phyloP scores from a whole-genome alignment of 2,329 filamentous ascomycete species.

The Dichotomopilus funicola region DNA sequence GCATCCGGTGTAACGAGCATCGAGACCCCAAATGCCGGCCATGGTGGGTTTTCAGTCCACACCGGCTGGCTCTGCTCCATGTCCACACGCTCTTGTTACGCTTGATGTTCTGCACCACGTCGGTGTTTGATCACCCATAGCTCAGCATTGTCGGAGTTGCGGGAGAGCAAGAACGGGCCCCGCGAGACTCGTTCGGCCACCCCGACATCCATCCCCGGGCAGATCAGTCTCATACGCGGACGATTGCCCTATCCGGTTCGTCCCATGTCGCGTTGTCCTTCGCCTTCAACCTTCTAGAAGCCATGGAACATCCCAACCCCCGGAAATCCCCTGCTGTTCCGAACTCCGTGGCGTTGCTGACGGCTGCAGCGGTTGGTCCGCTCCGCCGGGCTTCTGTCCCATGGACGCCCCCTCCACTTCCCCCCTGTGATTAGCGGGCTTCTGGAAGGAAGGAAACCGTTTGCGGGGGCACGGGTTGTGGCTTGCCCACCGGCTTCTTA shows the following conservation, averaged over 20 bases:
- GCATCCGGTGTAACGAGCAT: neutral
- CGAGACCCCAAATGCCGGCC: neutral
- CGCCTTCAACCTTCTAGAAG: slow-evolving; percentile 11
- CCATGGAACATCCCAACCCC: slow-evolving; percentile 10
- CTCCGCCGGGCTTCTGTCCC: slow-evolving; percentile 13
- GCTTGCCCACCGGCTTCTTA: too few species aligned
- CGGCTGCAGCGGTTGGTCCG: slow-evolving; percentile 17
- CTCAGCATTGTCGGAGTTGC: neutral
- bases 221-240: slow-evolving; percentile 22
- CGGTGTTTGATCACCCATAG: slow-evolving; percentile 3
- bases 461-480: too few species aligned
- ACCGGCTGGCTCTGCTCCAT: neutral
- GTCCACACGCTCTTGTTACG: neutral
- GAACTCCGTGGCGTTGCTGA: slow-evolving; percentile 9
- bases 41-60: neutral
- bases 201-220: slow-evolving; percentile 6
- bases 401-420: neutral
- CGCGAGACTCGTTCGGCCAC: neutral
- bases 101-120: neutral
- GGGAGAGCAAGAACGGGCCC: neutral
- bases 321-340: slow-evolving; percentile 9
- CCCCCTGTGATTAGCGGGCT: too few species aligned
- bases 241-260: slow-evolving; percentile 20
- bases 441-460: too few species aligned
- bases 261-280: slow-evolving; percentile 19